These are phyloP conservation scores for Dryas alaskensis DNA, from an alignment of 306 rosid genomes.

Conservation along the genomic window DNA sequence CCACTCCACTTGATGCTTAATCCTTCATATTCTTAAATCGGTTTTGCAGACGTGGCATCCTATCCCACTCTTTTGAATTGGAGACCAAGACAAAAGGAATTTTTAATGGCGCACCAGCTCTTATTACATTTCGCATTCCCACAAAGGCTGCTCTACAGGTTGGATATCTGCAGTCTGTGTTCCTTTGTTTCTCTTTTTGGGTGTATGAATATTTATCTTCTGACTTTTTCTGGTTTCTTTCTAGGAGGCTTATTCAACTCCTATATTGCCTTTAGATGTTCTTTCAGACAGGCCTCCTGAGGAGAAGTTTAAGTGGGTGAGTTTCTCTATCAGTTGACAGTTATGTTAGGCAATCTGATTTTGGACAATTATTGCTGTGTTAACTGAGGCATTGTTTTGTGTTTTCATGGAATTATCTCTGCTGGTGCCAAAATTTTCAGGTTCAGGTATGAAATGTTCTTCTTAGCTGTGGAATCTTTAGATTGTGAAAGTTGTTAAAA, in stretches of 20 bases:
- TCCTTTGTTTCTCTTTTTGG: constrained; percentile 13
- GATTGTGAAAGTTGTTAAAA: constrained; percentile 8
- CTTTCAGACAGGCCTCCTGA: constrained; percentile 87
- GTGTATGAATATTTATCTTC: constrained; percentile 14
- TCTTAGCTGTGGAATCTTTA: constrained; percentile 9
- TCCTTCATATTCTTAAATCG: neutral
- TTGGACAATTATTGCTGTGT: constrained; percentile 9
- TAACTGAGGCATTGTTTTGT: constrained; percentile 38
- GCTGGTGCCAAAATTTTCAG: constrained; percentile 45
- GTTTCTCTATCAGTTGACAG: constrained; percentile 22
- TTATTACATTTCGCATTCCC: constrained; percentile 79
- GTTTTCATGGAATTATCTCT: constrained; percentile 42
- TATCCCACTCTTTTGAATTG: constrained; percentile 82
- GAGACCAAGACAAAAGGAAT: constrained; percentile 75
- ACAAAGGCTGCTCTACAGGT: constrained; percentile 92
- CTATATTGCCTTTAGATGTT: constrained; percentile 82
- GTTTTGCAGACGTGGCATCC: constrained; percentile 61
- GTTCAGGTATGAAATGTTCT: constrained; percentile 62
- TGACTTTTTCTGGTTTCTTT: constrained; percentile 20
- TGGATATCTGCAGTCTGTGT: neutral
- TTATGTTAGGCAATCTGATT: constrained; percentile 25
- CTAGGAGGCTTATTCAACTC: constrained; percentile 80
- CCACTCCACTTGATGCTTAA: constrained; percentile 12
- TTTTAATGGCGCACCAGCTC: constrained; percentile 73
- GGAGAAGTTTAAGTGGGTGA: constrained; percentile 87